phyloP scores from a whole-genome alignment of 805 yeast species.

The Saccharomycopsis selenospora region DNA sequence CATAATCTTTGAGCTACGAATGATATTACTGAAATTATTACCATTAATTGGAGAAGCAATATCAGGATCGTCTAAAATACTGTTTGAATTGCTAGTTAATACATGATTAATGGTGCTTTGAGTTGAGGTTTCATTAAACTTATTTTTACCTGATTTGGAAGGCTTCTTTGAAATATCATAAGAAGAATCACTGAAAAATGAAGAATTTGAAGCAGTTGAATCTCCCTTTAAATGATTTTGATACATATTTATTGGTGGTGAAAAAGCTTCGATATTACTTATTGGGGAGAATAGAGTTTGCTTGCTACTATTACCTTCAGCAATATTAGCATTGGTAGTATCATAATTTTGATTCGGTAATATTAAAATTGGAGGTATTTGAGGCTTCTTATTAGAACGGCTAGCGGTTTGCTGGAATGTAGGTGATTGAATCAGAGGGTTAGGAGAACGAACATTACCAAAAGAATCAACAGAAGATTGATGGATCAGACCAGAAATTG shows the following conservation, averaged over 20 bases:
- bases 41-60: too few species aligned
- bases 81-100: too few species aligned
- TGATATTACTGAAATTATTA: neutral
- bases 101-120: too few species aligned
- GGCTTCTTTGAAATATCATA: too few species aligned
- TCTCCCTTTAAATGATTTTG: slow-evolving; percentile 14
- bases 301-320: neutral
- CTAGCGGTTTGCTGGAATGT: too few species aligned
- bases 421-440: neutral
- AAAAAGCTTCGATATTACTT: slow-evolving; percentile 16
- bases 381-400: too few species aligned
- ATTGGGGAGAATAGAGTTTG: slow-evolving; percentile 8
- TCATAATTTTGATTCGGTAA: neutral
- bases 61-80: too few species aligned
- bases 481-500: too few species aligned
- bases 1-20: neutral
- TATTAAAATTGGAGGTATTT: neutral
- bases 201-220: slow-evolving; percentile 7
- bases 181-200: slow-evolving; percentile 8
- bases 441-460: neutral
- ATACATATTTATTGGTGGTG: slow-evolving; percentile 12
- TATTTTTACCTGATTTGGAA: too few species aligned
- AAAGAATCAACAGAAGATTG: neutral
- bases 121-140: too few species aligned
- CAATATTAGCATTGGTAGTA: neutral